Percentiles rank a stretch among this genome's conserved stretches.
phyloP scores from a whole-genome alignment of 805 yeast species.

The Tanozyma kutaoensis region DNA sequence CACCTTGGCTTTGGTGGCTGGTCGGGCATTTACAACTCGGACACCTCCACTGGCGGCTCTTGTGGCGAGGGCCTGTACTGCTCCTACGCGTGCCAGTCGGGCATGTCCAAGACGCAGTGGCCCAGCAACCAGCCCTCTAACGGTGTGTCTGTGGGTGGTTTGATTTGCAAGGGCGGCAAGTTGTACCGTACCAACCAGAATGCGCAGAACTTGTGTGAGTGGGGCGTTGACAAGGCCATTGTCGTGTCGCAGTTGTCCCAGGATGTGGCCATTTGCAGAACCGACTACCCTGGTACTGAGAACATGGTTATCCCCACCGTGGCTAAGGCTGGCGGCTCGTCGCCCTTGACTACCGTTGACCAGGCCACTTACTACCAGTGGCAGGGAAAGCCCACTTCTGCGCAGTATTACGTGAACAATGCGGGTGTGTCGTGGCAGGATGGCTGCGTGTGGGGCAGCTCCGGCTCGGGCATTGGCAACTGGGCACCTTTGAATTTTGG shows the following conservation, averaged over 20 bases:
- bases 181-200: slow-evolving; percentile 68
- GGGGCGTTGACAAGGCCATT: slow-evolving; percentile 65
- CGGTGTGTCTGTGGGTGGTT: slow-evolving; percentile 93
- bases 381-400: slow-evolving; percentile 73
- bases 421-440: slow-evolving; percentile 86
- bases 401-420: slow-evolving; percentile 94
- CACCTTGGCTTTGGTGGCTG: slow-evolving; percentile 70
- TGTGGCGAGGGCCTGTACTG: slow-evolving; percentile 90
- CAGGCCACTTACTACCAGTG: slow-evolving; percentile 67
- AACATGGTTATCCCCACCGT: slow-evolving; percentile 94
- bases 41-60: slow-evolving; percentile 46
- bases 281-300: slow-evolving; percentile 99
- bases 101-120: slow-evolving; percentile 99
- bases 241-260: slow-evolving; percentile 52
- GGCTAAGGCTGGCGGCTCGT: slow-evolving; percentile 50
- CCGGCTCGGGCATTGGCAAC: slow-evolving; percentile 79
- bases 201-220: slow-evolving; percentile 64
- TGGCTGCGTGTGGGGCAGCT: slow-evolving; percentile 89
- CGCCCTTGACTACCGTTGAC: slow-evolving; percentile 71
- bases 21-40: slow-evolving; percentile 57
- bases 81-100: slow-evolving; percentile 96
- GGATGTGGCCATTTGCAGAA: slow-evolving; percentile 85
- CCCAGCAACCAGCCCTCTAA: slow-evolving; percentile 74
- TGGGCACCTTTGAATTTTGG: slow-evolving; percentile 97
- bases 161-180: slow-evolving; percentile 72